Evolutionary conservation across 306 rosid genomes (phyloP).

Genomic region (Abrus pulchellus): DNA sequence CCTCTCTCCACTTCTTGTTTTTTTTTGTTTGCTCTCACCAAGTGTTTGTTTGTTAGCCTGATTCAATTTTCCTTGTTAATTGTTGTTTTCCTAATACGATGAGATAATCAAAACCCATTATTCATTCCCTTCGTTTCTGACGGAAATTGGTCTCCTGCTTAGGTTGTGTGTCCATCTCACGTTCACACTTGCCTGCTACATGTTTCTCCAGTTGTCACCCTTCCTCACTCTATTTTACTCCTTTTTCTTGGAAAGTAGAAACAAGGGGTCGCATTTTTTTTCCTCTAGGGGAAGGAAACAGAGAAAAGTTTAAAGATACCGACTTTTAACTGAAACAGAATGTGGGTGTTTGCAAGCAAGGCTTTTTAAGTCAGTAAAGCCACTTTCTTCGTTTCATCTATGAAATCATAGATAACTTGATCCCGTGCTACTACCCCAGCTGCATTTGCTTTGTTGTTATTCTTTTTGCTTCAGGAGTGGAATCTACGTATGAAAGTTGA

Average conservation of each 20-base stretch:
- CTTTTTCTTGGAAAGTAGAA: constrained; percentile 7
- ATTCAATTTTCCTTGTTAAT: not conserved
- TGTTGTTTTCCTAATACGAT: constrained; percentile 34
- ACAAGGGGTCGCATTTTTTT: constrained; percentile 11
- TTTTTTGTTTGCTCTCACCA: not conserved
- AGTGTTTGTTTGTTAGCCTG: not conserved
- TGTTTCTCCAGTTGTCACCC: constrained; percentile 39
- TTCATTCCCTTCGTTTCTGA: constrained; percentile 37
- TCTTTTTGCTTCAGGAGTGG: constrained; percentile 39
- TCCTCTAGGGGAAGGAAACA: constrained; percentile 38
- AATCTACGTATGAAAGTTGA: constrained; percentile 44
- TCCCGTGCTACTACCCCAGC: constrained; percentile 55
- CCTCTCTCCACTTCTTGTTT: not conserved
- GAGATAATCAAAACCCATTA: not conserved
- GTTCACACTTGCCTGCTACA: constrained; percentile 33
- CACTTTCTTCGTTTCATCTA: constrained; percentile 50
- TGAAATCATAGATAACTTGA: constrained; percentile 39
- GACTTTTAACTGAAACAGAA: constrained; percentile 65
- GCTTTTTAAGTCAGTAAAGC: constrained; percentile 57
- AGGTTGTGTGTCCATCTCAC: constrained; percentile 40
- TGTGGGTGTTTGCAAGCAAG: constrained; percentile 54
- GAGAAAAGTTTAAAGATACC: constrained; percentile 44
- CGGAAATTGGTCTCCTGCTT: constrained; percentile 41
- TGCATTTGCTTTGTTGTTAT: constrained; percentile 47
- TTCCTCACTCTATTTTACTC: constrained; percentile 28